Evolutionary conservation across 176 grass and related monocot species (phyloP).

Genomic region (Tillandsia fasciculata): DNA sequence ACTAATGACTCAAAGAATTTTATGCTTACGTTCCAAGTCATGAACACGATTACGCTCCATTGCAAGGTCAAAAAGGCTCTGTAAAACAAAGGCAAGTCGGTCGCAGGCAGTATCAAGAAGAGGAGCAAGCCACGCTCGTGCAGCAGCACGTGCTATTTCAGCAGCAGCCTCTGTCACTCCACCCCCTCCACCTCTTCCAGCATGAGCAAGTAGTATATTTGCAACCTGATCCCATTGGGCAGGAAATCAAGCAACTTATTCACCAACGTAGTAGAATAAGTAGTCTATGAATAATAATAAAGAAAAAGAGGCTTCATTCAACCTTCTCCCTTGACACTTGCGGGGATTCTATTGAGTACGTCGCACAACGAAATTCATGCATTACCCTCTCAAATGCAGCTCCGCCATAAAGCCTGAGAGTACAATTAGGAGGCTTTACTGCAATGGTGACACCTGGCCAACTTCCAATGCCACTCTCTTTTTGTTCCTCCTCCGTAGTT

Average conservation of each 20-base stretch:
- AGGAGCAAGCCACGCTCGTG: conserved; percentile 80
- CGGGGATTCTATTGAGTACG: conserved; percentile 90
- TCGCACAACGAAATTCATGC: conserved; percentile 86
- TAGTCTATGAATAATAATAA: conserved; percentile 3
- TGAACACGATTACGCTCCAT: conserved; percentile 58
- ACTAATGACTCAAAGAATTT: not conserved
- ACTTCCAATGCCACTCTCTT: conserved; percentile 73
- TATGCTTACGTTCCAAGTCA: conserved; percentile 45
- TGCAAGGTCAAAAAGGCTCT: conserved; percentile 87
- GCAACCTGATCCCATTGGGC: conserved; percentile 50
- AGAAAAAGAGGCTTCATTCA: not conserved
- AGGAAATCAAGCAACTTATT: conserved; percentile 14
- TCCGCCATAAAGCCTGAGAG: conserved; percentile 82
- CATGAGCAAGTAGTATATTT: conserved; percentile 97
- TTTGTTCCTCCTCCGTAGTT: conserved; percentile 71
- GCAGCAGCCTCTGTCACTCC: conserved; percentile 78
- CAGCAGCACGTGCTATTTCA: conserved; percentile 84
- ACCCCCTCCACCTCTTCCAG: conserved; percentile 71
- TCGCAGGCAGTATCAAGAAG: conserved; percentile 90
- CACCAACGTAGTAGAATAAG: not conserved
- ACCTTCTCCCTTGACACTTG: conserved; percentile 96
- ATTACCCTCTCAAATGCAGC: conserved; percentile 96
- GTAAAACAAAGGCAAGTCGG: conserved; percentile 86
- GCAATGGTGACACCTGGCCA: conserved; percentile 76
- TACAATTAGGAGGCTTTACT: conserved; percentile 67